A percentile compares a stretch with the other conserved stretches of the same genome.
Evolutionary conservation across 2,329 filamentous ascomycete species (phyloP).

Genomic region (Biscogniauxia sp.): DNA sequence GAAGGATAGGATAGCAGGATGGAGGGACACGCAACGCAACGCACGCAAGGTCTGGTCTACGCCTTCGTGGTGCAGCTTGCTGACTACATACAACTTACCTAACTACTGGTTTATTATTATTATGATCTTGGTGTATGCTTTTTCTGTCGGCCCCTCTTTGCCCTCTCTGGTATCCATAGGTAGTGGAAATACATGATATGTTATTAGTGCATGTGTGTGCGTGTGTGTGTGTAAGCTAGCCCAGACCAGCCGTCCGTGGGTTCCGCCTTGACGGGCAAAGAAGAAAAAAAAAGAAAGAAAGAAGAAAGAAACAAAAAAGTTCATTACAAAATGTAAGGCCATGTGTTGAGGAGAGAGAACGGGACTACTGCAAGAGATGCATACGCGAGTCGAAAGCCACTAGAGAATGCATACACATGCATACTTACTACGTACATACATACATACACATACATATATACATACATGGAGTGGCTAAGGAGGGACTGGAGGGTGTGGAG

Average conservation of each 20-base stretch:
- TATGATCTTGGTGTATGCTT: not conserved
- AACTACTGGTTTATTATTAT: too few species aligned
- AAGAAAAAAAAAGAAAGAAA: not conserved
- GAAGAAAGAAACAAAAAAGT: too few species aligned
- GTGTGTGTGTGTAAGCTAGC: too few species aligned
- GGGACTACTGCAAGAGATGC: conserved; percentile 3
- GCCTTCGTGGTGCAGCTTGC: not conserved
- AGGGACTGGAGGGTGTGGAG: too few species aligned
- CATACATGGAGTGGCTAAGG: not conserved
- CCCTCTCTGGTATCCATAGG: not conserved
- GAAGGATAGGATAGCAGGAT: not conserved
- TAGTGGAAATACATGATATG: too few species aligned
- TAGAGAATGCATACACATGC: not conserved
- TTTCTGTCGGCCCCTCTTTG: not conserved
- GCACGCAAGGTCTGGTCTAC: not conserved
- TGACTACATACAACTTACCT: not conserved
- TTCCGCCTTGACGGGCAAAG: not conserved
- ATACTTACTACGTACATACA: not conserved
- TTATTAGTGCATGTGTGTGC: too few species aligned
- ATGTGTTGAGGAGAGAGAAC: not conserved
- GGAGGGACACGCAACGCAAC: not conserved
- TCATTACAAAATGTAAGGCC: not conserved
- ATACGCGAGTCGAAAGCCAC: conserved; percentile 2
- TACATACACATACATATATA: not conserved
- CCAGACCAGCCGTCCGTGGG: not conserved